phyloP scores from a whole-genome alignment of 768 basidiomycete species.

The Coprinopsis sp. region DNA sequence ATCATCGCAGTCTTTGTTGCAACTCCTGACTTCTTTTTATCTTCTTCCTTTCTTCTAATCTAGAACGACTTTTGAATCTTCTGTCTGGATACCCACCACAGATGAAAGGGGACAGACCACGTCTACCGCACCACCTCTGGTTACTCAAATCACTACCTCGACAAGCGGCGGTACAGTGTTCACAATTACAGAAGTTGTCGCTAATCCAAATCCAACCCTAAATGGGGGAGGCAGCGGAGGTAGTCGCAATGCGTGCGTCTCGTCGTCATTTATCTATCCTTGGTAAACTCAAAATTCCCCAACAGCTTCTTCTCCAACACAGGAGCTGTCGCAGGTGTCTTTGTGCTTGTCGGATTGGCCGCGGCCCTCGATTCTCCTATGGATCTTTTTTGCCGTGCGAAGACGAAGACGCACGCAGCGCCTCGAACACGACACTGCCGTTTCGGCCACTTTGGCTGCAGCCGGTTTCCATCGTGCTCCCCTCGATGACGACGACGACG shows the following conservation, averaged over 20 bases:
- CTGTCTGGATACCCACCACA: constrained; percentile 57
- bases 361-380: constrained; percentile 62
- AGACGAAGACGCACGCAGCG: constrained; percentile 56
- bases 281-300: constrained; percentile 1
- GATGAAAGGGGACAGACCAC: constrained; percentile 46
- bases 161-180: constrained; percentile 50
- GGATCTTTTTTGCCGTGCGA: constrained; percentile 66
- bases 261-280: constrained; percentile 1
- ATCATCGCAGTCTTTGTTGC: constrained; percentile 12
- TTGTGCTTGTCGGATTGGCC: constrained; percentile 84
- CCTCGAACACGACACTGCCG: constrained; percentile 64
- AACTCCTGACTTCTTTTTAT: not conserved
- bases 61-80: not conserved
- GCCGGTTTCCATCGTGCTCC: constrained; percentile 66
- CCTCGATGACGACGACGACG: constrained; percentile 62
- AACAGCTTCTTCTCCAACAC: constrained; percentile 81
- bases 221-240: constrained; percentile 35
- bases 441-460: constrained; percentile 69
- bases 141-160: constrained; percentile 55
- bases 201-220: constrained; percentile 76
- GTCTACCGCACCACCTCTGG: constrained; percentile 46
- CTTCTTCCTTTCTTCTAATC: not conserved
- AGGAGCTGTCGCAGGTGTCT: constrained; percentile 89
- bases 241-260: constrained; percentile 46
- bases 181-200: constrained; percentile 58